Evolutionary conservation across 768 basidiomycete genomes (phyloP), one percentile per base, ranked within the genome.

Genomic region (Mycena latifolia): DNA sequence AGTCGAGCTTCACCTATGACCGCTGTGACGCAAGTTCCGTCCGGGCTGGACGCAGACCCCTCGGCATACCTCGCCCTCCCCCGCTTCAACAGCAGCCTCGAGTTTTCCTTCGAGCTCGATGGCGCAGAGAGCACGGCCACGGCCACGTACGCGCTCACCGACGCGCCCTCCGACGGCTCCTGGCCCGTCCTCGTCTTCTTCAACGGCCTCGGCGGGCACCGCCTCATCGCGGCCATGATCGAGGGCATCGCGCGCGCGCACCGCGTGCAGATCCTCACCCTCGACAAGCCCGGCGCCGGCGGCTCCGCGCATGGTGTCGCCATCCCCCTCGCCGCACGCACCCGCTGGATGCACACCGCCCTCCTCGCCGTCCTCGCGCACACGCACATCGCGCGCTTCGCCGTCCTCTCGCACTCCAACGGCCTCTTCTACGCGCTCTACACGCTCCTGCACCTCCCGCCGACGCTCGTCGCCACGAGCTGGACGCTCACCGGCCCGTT

Each of bases 161-260:
- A 52, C 25, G 59, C 48, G 11, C 61, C 53, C 1, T 46, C n/a
- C 45, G 60, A 50, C 41, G 51, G 15, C 25, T 12, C 54, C 22
- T 69, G 64, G 68, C 68, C 68, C n/a, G n/a, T n/a, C n/a, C n/a
- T n/a, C 52, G 33, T 69, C 48, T 63, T 69, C 61, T 66, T 69
- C 68, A 66, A 69, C 31, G 68, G 68, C 28, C 63, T 69, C 24
- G 68, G 68, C 22, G 64, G 68, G 1, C 68, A 69, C 57, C 63
- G 68, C 37, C 61, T 69, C 39, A 55, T 69, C 52, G 55, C 61
- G 3, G 56, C 68, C 24, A 15, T 69, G 25, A 48, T 55, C 29
- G 68, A 69, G 24, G 68, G 68, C 60, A 62, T 69, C 51, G 68
- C 61, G 33, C 45, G 45, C 27, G 50, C 24, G 27, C 68, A 69